These are phyloP conservation scores for Letharia columbiana DNA, from an alignment of 495 filamentous ascomycete species.

Conservation along the genomic window DNA sequence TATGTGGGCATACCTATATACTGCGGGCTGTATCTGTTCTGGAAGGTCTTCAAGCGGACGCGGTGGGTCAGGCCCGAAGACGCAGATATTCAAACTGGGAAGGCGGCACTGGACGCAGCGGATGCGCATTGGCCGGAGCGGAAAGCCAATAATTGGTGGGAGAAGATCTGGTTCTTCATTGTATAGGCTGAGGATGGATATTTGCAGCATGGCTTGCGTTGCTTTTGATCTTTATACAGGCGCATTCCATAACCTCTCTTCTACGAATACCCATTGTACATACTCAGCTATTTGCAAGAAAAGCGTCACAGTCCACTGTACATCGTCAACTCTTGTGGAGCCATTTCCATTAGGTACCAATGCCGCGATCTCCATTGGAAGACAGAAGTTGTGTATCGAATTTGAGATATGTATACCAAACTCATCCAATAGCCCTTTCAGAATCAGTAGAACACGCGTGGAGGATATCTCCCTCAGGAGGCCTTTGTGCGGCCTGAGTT, in stretches of 20 bases:
- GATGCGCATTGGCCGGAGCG: conserved; percentile 41
- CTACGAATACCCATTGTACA: not conserved
- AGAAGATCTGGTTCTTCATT: conserved; percentile 49
- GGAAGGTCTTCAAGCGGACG: conserved; percentile 52
- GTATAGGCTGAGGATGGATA: conserved; percentile 24
- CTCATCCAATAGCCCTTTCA: not conserved
- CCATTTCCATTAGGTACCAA: not conserved
- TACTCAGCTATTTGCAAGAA: not conserved
- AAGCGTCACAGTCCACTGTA: not conserved
- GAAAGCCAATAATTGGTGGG: conserved; percentile 39
- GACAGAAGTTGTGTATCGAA: not conserved
- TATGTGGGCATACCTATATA: conserved; percentile 51
- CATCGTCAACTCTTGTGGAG: not conserved
- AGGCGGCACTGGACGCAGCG: conserved; percentile 50
- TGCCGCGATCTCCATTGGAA: not conserved
- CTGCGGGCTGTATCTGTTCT: conserved; percentile 48
- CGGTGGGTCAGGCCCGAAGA: conserved; percentile 41
- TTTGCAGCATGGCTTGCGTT: not conserved
- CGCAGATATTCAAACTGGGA: conserved; percentile 55
- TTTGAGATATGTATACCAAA: not conserved
- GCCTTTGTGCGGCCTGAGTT: not conserved
- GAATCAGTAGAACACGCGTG: not conserved
- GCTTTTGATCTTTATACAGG: not conserved
- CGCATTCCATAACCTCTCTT: not conserved
- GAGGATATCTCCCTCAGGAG: not conserved